These are phyloP conservation scores for Yamadazyma triangularis DNA, from an alignment of 1,139 yeast genomes.

Conservation along the genomic window DNA sequence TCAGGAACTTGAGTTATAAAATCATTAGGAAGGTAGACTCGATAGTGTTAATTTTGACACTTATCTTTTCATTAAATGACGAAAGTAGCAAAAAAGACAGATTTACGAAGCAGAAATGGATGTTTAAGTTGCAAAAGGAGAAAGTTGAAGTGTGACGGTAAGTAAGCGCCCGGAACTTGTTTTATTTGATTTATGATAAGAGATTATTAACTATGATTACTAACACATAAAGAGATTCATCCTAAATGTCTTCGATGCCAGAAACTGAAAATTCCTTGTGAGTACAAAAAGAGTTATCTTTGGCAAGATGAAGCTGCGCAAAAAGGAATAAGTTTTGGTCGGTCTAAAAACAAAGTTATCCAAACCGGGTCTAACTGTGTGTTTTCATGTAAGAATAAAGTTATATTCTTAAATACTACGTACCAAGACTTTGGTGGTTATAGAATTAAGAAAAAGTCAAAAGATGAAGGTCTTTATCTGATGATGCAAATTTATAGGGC, in stretches of 20 bases:
- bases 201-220: background rate
- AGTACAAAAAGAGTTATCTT: slow-evolving; percentile 13
- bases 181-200: no score
- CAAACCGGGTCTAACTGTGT: slow-evolving; percentile 1
- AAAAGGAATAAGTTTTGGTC: slow-evolving; percentile 31
- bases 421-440: slow-evolving; percentile 14
- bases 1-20: no score
- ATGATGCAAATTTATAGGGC: slow-evolving; percentile 8
- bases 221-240: slow-evolving; percentile 13
- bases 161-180: slow-evolving; percentile 1
- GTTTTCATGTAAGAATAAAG: slow-evolving; percentile 5
- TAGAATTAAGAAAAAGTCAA: background rate
- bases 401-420: slow-evolving; percentile 21
- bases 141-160: slow-evolving; percentile 27
- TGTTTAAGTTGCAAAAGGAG: slow-evolving; percentile 22
- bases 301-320: slow-evolving; percentile 33
- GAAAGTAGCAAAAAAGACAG: slow-evolving; percentile 3
- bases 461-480: slow-evolving; percentile 2
- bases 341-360: slow-evolving; percentile 15
- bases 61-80: no score
- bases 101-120: slow-evolving; percentile 19
- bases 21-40: no score
- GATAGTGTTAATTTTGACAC: no score
- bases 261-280: slow-evolving; percentile 16
- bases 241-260: slow-evolving; percentile 23